Percentiles rank a stretch among this genome's conserved stretches.
Conservation (phyloP, 2,329 filamentous ascomycete genomes). For the Ustilaginoidea virens region DNA sequence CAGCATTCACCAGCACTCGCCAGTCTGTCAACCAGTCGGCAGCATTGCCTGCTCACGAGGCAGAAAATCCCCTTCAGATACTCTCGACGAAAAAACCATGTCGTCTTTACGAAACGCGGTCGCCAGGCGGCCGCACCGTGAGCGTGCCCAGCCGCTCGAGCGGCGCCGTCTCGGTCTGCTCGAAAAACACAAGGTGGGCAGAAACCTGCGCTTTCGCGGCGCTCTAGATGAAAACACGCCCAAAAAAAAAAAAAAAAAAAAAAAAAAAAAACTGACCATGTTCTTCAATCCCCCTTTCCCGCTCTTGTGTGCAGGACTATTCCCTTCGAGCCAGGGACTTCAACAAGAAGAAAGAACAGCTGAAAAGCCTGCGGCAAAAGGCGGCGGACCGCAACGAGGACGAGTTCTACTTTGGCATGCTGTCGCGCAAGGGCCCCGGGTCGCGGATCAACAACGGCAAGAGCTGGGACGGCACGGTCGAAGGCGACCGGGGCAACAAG, state of each 20-base stretch:
- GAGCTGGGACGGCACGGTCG: conserved; percentile 37
- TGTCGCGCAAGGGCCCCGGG: conserved; percentile 42
- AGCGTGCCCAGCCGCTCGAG: conserved; percentile 75
- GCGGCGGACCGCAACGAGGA: conserved; percentile 53
- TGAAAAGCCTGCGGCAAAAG: conserved; percentile 44
- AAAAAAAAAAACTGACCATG: neutral
- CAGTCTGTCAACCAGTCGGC: too few species aligned
- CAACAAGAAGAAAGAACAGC: conserved; percentile 46
- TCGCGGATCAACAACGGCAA: conserved; percentile 32
- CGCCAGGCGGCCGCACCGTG: conserved; percentile 71
- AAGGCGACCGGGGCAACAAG: conserved; percentile 41
- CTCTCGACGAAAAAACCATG: conserved; percentile 20
- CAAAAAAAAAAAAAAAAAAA: neutral
- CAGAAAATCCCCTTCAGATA: neutral
- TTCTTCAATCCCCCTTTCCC: conserved; percentile 2
- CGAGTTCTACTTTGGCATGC: conserved; percentile 60
- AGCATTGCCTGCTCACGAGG: too few species aligned
- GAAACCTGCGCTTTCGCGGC: neutral
- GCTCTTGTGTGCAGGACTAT: conserved; percentile 38
- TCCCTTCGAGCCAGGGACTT: conserved; percentile 49
- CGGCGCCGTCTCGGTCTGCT: conserved; percentile 79
- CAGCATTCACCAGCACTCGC: too few species aligned
- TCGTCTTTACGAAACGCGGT: conserved; percentile 50
- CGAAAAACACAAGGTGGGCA: conserved; percentile 75
- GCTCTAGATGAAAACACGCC: neutral